Conservation (phyloP, 164 flowering plant genomes). For the Saururus chinensis region DNA sequence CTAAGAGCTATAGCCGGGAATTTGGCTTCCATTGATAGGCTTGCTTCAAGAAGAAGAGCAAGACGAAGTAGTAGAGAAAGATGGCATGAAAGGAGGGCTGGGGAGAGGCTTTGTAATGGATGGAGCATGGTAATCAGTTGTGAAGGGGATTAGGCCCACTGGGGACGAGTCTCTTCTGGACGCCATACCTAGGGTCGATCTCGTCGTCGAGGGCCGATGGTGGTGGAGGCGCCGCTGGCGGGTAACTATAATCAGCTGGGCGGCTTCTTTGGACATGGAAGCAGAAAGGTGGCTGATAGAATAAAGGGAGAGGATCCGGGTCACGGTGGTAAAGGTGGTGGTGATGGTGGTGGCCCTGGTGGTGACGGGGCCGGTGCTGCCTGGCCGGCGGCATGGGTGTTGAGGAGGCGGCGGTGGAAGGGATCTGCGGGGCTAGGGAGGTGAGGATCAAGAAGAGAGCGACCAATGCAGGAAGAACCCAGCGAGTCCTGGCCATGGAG, state of each 20-base stretch:
- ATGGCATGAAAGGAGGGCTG: background rate
- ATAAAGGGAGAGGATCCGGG: background rate
- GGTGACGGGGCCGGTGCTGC: background rate
- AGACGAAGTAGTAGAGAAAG: background rate
- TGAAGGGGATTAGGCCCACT: constrained; percentile 2
- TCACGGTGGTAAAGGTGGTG: background rate
- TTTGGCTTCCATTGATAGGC: no score
- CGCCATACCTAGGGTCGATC: constrained; percentile 1
- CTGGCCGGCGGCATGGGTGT: background rate
- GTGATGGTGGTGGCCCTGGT: background rate
- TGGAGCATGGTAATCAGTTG: background rate
- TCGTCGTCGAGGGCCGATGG: background rate
- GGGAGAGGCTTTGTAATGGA: no score
- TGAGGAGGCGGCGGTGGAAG: background rate
- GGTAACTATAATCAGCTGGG: background rate
- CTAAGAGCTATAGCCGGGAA: no score
- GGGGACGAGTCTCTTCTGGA: constrained; percentile 2
- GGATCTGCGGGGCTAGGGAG: background rate
- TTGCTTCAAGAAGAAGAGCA: background rate
- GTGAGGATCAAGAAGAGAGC: background rate
- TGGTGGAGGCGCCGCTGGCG: background rate
- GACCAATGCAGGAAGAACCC: background rate
- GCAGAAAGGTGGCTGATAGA: background rate
- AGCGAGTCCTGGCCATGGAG: background rate
- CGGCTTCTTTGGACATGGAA: background rate